A percentile compares a stretch with the other conserved stretches of the same genome.
These are phyloP conservation scores for Eleusine indica DNA, from an alignment of 176 grass and related monocot species.

Conservation along the genomic window DNA sequence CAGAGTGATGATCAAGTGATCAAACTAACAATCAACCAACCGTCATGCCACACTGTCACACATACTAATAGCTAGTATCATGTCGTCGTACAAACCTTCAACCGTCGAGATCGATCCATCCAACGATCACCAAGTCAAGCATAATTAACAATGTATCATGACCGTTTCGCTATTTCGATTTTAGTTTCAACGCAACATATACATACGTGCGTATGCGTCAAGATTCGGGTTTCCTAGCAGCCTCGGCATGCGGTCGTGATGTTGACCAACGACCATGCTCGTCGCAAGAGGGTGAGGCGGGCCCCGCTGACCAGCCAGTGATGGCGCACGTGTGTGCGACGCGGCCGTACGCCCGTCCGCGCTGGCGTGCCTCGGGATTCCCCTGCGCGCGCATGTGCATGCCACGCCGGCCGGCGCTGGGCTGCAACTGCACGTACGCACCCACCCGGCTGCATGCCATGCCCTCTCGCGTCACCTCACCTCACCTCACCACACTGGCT, in stretches of 20 bases:
- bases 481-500: not conserved
- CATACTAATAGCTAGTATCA: too few species aligned
- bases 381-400: not conserved
- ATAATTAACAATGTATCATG: not conserved
- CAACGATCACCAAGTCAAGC: not conserved
- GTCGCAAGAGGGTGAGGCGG: too few species aligned
- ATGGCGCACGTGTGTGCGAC: slow-evolving; percentile 6
- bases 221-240: not conserved
- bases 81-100: too few species aligned
- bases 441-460: not conserved
- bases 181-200: not conserved
- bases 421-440: not conserved
- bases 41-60: not conserved
- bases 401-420: slow-evolving; percentile 24
- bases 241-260: not conserved
- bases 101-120: too few species aligned
- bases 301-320: not conserved
- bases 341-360: slow-evolving; percentile 21
- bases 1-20: not conserved
- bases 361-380: slow-evolving; percentile 49
- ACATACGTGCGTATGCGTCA: not conserved
- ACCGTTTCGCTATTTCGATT: not conserved
- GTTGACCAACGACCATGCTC: not conserved
- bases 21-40: not conserved
- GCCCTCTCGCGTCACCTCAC: too few species aligned